Base-by-base conservation (phyloP, 1,284 basidiomycete genomes). In the Malassezia equina region DNA sequence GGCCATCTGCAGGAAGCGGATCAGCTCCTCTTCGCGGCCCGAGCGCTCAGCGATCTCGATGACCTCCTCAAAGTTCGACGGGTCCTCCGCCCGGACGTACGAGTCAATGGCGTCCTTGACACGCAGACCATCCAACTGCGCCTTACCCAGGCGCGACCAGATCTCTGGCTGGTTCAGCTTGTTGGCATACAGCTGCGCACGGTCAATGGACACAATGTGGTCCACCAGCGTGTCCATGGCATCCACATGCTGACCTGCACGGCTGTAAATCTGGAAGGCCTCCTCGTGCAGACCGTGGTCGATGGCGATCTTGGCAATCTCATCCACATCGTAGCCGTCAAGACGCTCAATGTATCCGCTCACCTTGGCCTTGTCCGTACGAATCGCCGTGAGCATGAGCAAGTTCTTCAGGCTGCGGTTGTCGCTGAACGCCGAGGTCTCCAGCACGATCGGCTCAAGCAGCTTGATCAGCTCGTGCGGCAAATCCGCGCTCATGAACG, bases 41-140 rank as follows among this genome's bases (percentile, higher is more conserved):
- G 94, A 91, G 62, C 86, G 89, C 74, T 85, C 86, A 50, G 91
- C 84, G 61, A 96, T 95, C 77, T 99, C 94, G 67, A 94, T 93
- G 67, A 98, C 90, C 77, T 99, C 94, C 24, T 81, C 80, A 69
- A 88, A 98, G 80, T 99, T 98, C 46, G 84, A 83, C 6, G 94
- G 87, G 75, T 99, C 94, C 69, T 90, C 86, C 15, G 94, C 91
- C 80, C 94, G 95, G 82, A 96, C 91, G 78, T 99, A 99, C 21
- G 93, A 96, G 75, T 98, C 89, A 69, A 98, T 96, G 34, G 94
- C 84, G 71, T 99, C 94, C 78, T 96, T 98, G 79, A 99, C 87
- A 46, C 94, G 87, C 58, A 98, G 81, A 66, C 94, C 94, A 76
- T 99, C 94, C 53, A 99, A 82, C 78, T 99, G 94, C n/a, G 94